Evolutionary conservation across 2,329 filamentous ascomycete species (phyloP), one percentile per base, ranked within the genome.

Genomic region (Diplodia mutila): DNA sequence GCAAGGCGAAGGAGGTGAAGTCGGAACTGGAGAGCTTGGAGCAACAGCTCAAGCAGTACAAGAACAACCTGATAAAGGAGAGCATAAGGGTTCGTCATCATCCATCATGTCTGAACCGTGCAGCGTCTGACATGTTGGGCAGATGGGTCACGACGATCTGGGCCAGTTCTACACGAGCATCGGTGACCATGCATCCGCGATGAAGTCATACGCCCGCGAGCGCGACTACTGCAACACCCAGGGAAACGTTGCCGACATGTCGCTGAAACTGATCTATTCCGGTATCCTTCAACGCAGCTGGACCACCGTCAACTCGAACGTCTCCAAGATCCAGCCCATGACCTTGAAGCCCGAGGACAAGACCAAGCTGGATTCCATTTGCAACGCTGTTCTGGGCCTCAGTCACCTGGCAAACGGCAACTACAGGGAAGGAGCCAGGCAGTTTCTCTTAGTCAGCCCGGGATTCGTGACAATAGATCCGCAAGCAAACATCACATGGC

Each of bases 1-100:
- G 81, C 68, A 90, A 86, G 46, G 87, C 89, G 25, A 87, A 87
- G 70, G 82, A 85, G 63, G 92, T 94, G 73, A 87, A 87, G 72
- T 80, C 82, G 1, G 91, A 97, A 78, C 90, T 90, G 0, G 84
- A 88, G 66, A 87, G 91, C n/a, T 83, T 98, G 66, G 93, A 97
- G 76, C 83, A 86, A 18, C 93, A 98, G 78, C 84, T 99, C 23
- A 94, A 93, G 78, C 90, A 90, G 1, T 98, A 98, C 80, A 97
- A 95, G 80, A 97, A 97, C 76, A 99, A 98, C 74, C 82, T 98
- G 52, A 93, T 99, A 73, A 97, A 97, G 77, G 95, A 99, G 81
- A 97, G 93, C 81, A 97, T 98, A 74, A 83, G 94, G 72, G 93
- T 96, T 84, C 75, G 73, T 69, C n/a, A 8, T 8, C 29, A 9